Evolutionary conservation across 2,329 filamentous ascomycete species (phyloP).

Genomic region (Fusarium tanahbumbuense): DNA sequence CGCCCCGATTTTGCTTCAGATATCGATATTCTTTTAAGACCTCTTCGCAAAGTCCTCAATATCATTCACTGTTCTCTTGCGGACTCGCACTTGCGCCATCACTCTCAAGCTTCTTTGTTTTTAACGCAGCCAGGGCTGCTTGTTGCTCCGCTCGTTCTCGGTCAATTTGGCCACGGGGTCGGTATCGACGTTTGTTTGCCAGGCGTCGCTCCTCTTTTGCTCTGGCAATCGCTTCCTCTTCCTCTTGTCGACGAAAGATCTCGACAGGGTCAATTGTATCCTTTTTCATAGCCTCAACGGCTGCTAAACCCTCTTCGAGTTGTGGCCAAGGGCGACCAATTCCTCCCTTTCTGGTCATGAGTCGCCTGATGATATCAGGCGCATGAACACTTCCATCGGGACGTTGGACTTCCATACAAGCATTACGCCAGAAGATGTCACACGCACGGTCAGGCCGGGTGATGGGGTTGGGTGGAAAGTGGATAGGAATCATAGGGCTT

Average conservation of each 20-base stretch:
- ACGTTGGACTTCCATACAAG: constrained; percentile 25
- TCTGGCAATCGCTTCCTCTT: constrained; percentile 26
- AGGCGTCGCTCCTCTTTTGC: constrained; percentile 36
- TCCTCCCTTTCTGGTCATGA: constrained; percentile 41
- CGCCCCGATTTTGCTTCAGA: neutral
- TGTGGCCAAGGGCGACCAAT: constrained; percentile 27
- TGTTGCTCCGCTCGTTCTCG: constrained; percentile 32
- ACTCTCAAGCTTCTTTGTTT: neutral
- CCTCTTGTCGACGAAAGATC: constrained; percentile 26
- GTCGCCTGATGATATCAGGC: constrained; percentile 36
- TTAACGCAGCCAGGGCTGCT: constrained; percentile 17
- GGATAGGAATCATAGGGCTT: constrained; percentile 2
- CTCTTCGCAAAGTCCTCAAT: neutral
- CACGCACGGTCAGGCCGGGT: constrained; percentile 6
- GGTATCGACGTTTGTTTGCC: constrained; percentile 43
- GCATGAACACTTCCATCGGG: constrained; percentile 29
- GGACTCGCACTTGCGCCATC: neutral
- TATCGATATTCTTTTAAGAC: neutral
- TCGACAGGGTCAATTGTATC: constrained; percentile 29
- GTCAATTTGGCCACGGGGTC: constrained; percentile 34
- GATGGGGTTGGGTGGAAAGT: constrained; percentile 32
- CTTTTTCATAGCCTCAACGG: constrained; percentile 36
- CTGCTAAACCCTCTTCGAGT: constrained; percentile 32
- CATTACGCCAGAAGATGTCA: constrained; percentile 37
- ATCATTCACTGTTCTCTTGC: neutral